Conservation (phyloP, 1,139 yeast genomes). For the Scheffersomyces insectosa region DNA sequence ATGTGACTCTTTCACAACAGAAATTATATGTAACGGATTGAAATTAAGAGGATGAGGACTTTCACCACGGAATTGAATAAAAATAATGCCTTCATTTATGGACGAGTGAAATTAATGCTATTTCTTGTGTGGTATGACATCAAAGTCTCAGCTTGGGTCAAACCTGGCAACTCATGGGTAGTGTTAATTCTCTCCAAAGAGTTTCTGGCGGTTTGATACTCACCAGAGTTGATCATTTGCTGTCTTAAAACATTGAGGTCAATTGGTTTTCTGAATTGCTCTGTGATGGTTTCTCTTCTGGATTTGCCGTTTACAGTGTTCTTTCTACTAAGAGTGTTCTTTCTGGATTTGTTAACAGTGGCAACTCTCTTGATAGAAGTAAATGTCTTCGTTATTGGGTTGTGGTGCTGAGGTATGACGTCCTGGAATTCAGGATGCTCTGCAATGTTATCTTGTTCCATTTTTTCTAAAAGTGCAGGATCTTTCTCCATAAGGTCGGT, state of each 20-base stretch:
- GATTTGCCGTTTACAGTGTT: constrained; percentile 23
- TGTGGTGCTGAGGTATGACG: constrained; percentile 10
- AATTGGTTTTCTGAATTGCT: constrained; percentile 36
- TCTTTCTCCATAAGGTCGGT: constrained; percentile 35
- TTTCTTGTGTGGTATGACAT: constrained; percentile 46
- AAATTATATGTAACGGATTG: no score
- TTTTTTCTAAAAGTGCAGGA: constrained; percentile 35
- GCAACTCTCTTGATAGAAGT: constrained; percentile 36
- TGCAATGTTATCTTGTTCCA: constrained; percentile 24
- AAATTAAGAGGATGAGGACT: no score
- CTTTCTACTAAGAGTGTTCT: constrained; percentile 18
- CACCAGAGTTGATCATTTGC: constrained; percentile 45
- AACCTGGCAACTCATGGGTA: constrained; percentile 52
- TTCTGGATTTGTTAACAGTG: constrained; percentile 24
- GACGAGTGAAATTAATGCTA: constrained; percentile 24
- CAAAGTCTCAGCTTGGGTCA: constrained; percentile 51
- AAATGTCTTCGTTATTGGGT: constrained; percentile 34
- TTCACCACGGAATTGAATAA: no score
- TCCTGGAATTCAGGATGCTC: constrained; percentile 13
- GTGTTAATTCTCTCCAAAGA: constrained; percentile 45
- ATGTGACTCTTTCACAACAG: no score
- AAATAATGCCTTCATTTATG: no score
- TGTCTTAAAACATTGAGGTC: constrained; percentile 38
- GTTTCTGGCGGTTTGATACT: constrained; percentile 31
- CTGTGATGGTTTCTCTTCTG: constrained; percentile 33